Conservation (phyloP, 306 rosid genomes). For the Luffa acutangula region DNA sequence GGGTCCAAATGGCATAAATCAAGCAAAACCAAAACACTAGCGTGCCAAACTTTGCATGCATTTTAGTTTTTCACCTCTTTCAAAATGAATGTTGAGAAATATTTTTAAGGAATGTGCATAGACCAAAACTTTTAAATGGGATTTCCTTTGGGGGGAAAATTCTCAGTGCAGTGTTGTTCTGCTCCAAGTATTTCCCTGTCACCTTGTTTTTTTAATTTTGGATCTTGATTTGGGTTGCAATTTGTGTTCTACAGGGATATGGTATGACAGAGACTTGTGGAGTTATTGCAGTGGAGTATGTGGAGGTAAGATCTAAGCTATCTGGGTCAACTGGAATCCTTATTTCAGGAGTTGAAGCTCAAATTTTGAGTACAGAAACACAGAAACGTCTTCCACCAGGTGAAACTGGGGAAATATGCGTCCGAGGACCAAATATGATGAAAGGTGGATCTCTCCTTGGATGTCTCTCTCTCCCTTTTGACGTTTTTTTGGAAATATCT, state of each 20-base stretch:
- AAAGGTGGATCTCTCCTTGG: constrained; percentile 14
- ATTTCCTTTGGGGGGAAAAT: not conserved
- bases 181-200: not conserved
- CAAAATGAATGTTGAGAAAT: not conserved
- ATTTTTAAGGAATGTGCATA: too few relatives aligned
- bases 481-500: not conserved
- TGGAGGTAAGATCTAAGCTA: constrained; percentile 10
- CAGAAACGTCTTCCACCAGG: constrained; percentile 30
- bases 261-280: constrained; percentile 43
- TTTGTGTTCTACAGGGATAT: constrained; percentile 25
- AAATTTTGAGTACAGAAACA: constrained; percentile 17
- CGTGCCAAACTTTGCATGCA: not conserved
- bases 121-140: not conserved
- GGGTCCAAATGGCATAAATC: not conserved
- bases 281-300: constrained; percentile 13
- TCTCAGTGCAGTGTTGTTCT: not conserved
- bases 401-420: constrained; percentile 31
- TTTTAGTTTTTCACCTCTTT: not conserved
- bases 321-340: constrained; percentile 27
- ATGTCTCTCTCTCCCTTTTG: not conserved
- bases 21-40: not conserved
- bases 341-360: constrained; percentile 25
- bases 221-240: not conserved
- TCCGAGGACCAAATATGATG: constrained; percentile 34
- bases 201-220: not conserved